Percentiles rank a stretch among this genome's conserved stretches.
Evolutionary conservation across 2,329 filamentous ascomycete genomes (phyloP).

Genomic region (Corynespora cassiicola): DNA sequence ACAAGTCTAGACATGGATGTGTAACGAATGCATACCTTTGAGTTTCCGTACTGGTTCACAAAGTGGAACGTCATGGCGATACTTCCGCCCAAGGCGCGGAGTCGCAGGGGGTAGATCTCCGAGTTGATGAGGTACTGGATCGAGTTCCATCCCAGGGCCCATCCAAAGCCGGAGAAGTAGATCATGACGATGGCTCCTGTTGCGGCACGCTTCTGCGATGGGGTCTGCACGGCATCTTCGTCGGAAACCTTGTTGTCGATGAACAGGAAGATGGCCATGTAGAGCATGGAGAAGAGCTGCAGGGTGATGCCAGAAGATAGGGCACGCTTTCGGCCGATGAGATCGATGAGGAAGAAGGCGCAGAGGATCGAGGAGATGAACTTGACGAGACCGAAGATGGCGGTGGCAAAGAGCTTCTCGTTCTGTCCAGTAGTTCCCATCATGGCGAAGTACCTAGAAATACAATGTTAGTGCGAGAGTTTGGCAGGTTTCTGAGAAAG

Average conservation of each 20-base stretch:
- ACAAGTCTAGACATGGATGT: not conserved
- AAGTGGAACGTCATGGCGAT: constrained; percentile 82
- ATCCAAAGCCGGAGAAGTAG: constrained; percentile 53
- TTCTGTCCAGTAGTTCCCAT: constrained; percentile 69
- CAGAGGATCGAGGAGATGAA: constrained; percentile 71
- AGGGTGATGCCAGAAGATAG: constrained; percentile 56
- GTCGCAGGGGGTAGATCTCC: constrained; percentile 77
- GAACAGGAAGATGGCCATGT: constrained; percentile 62
- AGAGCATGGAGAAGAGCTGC: constrained; percentile 60
- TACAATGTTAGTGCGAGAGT: not conserved
- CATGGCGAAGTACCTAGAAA: too few species aligned
- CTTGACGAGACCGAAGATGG: constrained; percentile 78
- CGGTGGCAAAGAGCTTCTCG: constrained; percentile 75
- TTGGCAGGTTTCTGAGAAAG: not conserved
- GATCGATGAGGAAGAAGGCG: constrained; percentile 80
- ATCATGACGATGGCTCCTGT: constrained; percentile 74
- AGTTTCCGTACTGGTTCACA: constrained; percentile 79
- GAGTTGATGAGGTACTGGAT: constrained; percentile 82
- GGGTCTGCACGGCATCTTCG: constrained; percentile 56
- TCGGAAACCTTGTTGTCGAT: constrained; percentile 64
- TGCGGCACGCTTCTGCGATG: constrained; percentile 61
- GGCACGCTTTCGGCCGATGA: constrained; percentile 73
- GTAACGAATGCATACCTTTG: constrained; percentile 55
- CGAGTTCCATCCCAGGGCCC: constrained; percentile 66
- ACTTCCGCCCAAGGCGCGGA: constrained; percentile 73